Evolutionary conservation across 148 eudicot genomes (phyloP), one percentile per base, ranked within the genome.

Genomic region (Linanthus parryae): DNA sequence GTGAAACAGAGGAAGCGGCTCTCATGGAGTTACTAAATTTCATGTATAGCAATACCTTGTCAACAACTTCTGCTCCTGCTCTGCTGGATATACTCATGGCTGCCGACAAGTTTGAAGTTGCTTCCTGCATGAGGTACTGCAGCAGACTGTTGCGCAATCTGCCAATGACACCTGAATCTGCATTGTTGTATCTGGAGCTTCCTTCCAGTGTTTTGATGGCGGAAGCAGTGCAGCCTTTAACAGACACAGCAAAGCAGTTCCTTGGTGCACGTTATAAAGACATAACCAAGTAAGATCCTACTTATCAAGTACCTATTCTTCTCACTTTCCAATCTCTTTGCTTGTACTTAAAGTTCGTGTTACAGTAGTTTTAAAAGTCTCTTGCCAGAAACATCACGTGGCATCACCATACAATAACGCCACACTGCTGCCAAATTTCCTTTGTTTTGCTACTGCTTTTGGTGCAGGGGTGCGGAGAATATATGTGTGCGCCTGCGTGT

Each of bases 41-140:
- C 19, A 79, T 82, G 84, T 82, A 82, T 63, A 82, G 76, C 75
- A 73, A 73, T 65, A 59, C 74, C 48, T 54, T 82, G 22, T 67
- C 69, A 24, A 73, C 75, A 52, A 70, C 67, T 41, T 64, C 79
- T 16, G 82, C 82, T 55, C 61, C 82, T 19, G 84, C 76, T 18
- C 58, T 82, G 73, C 75, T 82, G 41, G 89, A 82, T 63, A 77
- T 82, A 47, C 34, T 82, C 64, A 82, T 82, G 89, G 89, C 89
- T 48, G 90, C 90, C 0, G 90, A 83, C 65, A 83, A 83, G 40
- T 83, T 83, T 66, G 90, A 83, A 73, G 89, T 82, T 37, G 89
- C 79, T 63, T 82, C 89, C 13, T 79, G 89, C 50, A 82, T 82
- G 89, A 62, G 84, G 70, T 62, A 73, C 47, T 82, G 89, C 63